These are phyloP conservation scores for Plasmodium chabaudi DNA, from an alignment of 169 alveolate genomes.

Conservation along the genomic window DNA sequence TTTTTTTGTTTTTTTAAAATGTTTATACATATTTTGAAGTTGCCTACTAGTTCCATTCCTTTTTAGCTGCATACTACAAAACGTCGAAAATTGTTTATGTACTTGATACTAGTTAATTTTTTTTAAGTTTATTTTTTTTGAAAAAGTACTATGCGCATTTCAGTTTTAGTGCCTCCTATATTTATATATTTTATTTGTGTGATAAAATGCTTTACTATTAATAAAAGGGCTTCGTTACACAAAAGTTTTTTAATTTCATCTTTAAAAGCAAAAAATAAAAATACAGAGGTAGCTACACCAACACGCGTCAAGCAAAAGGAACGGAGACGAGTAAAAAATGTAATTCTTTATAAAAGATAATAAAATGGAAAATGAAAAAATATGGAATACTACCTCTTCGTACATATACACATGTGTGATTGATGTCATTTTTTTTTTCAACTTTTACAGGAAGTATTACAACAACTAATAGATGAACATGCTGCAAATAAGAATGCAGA, in stretches of 20 bases:
- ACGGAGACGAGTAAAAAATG: slow-evolving; percentile 19
- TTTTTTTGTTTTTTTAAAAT: too few species aligned
- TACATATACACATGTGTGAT: not conserved
- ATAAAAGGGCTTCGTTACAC: slow-evolving; percentile 8
- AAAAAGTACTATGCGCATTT: slow-evolving; percentile 30
- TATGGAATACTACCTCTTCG: not conserved
- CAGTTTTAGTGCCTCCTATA: slow-evolving; percentile 3
- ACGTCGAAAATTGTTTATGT: too few species aligned
- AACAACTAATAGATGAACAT: slow-evolving; percentile 74
- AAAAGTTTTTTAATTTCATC: slow-evolving; percentile 18
- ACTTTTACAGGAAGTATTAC: not conserved
- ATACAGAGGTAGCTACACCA: slow-evolving; percentile 4
- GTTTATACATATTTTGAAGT: too few species aligned
- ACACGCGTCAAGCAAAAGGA: slow-evolving; percentile 11
- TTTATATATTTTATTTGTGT: slow-evolving; percentile 24
- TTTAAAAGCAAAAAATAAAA: slow-evolving; percentile 11
- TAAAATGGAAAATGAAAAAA: not conserved
- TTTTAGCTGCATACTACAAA: too few species aligned
- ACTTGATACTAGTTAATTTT: too few species aligned
- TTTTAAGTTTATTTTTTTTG: too few species aligned
- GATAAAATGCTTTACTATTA: slow-evolving; percentile 30
- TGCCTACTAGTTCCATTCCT: too few species aligned
- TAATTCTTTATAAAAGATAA: slow-evolving; percentile 10
- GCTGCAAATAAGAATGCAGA: slow-evolving; percentile 78
- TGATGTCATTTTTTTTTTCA: not conserved